phyloP scores from a whole-genome alignment of 2,329 filamentous ascomycete genomes.

The Cryphonectria radicalis region DNA sequence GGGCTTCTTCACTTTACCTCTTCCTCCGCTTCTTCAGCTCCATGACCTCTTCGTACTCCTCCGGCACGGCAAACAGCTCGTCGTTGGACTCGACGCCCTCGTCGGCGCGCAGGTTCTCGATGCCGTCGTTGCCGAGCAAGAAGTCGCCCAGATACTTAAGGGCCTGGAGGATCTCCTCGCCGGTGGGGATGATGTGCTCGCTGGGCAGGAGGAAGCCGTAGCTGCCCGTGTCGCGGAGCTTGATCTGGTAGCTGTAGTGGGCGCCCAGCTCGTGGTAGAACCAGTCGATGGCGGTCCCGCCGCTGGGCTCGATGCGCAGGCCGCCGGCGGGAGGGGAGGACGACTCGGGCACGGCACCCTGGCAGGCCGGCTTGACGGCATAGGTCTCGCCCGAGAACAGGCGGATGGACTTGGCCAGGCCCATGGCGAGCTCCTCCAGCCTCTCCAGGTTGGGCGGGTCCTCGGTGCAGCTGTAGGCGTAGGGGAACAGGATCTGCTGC shows the following conservation, averaged over 20 bases:
- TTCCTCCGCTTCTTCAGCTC: conserved; percentile 27
- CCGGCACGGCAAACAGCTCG: conserved; percentile 19
- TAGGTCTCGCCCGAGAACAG: conserved; percentile 77
- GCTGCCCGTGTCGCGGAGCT: conserved; percentile 88
- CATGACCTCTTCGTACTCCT: conserved; percentile 20
- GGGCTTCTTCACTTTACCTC: conserved; percentile 14
- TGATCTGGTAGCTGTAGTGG: conserved; percentile 89
- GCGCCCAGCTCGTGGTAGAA: conserved; percentile 88
- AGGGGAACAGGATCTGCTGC: conserved; percentile 92
- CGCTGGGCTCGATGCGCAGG: conserved; percentile 69
- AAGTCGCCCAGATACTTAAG: conserved; percentile 85
- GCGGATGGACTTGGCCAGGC: conserved; percentile 86
- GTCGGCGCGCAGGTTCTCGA: conserved; percentile 49
- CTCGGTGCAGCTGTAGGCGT: conserved; percentile 79
- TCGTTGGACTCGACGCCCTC: conserved; percentile 33
- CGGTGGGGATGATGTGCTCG: conserved; percentile 85
- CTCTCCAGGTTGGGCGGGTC: conserved; percentile 88
- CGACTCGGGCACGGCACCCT: conserved; percentile 65
- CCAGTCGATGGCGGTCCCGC: conserved; percentile 90
- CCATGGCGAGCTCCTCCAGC: conserved; percentile 85
- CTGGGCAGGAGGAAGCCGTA: conserved; percentile 91
- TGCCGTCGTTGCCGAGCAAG: conserved; percentile 71
- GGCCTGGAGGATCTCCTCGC: conserved; percentile 83
- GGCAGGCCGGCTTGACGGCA: conserved; percentile 81
- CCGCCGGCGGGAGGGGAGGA: conserved; percentile 30